phyloP scores from a whole-genome alignment of 306 rosid species.

The Clitoria ternatea region DNA sequence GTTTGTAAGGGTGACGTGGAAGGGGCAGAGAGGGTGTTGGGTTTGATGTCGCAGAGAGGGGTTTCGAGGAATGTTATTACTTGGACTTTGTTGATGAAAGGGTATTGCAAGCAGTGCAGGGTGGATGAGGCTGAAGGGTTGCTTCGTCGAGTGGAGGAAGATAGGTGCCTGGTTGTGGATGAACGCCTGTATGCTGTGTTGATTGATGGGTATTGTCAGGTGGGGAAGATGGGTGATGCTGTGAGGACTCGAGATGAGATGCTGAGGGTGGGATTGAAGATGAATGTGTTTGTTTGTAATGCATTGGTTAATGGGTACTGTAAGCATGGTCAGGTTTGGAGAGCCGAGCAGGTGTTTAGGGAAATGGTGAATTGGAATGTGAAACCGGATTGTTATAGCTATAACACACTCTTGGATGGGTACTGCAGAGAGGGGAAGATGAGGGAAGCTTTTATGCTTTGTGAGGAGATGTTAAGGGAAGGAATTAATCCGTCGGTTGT shows the following conservation, averaged over 20 bases:
- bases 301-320: conserved; percentile 73
- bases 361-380: conserved; percentile 51
- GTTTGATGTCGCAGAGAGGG: conserved; percentile 53
- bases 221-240: conserved; percentile 67
- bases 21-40: conserved; percentile 47
- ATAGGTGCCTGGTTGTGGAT: conserved; percentile 45
- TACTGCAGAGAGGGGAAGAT: conserved; percentile 38
- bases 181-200: conserved; percentile 61
- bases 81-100: conserved; percentile 61
- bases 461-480: conserved; percentile 52
- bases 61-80: conserved; percentile 51
- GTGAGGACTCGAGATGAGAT: conserved; percentile 65
- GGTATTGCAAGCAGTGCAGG: conserved; percentile 47
- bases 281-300: conserved; percentile 67
- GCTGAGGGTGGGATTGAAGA: conserved; percentile 49
- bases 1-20: conserved; percentile 48
- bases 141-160: conserved; percentile 45
- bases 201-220: conserved; percentile 63
- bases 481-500: conserved; percentile 55
- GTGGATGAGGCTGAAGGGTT: conserved; percentile 65
- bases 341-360: conserved; percentile 48
- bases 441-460: conserved; percentile 40
- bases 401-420: conserved; percentile 41
- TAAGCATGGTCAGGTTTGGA: conserved; percentile 41
- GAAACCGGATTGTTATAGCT: conserved; percentile 38